Evolutionary conservation across 139 green algal genomes (phyloP).

Genomic region (Asterochloris sp.): DNA sequence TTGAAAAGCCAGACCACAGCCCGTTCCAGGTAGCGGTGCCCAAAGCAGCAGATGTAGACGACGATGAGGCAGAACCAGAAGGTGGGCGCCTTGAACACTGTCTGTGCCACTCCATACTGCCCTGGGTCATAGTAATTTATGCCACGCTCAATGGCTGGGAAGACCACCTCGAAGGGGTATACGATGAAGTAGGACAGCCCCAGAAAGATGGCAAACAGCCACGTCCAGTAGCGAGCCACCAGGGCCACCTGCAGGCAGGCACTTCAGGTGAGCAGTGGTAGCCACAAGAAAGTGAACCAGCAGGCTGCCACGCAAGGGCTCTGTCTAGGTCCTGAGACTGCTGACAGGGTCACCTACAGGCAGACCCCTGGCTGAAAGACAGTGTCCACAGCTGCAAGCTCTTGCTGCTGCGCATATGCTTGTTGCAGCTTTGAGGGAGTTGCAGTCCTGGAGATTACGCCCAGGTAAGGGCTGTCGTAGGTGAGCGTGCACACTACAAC

Average conservation of each 20-base stretch:
- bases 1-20: conserved; percentile 43
- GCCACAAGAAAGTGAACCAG: too few species aligned
- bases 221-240: conserved; percentile 67
- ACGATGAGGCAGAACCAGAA: conserved; percentile 54
- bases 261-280: too few species aligned
- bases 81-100: conserved; percentile 31
- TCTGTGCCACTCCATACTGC: conserved; percentile 40
- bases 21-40: conserved; percentile 39
- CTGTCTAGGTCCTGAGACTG: too few species aligned
- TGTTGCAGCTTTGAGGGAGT: too few species aligned
- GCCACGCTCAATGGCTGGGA: conserved; percentile 40
- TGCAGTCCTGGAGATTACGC: too few species aligned
- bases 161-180: conserved; percentile 63
- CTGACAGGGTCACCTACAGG: too few species aligned
- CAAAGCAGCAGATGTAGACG: conserved; percentile 38
- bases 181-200: conserved; percentile 60
- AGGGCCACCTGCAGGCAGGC: conserved; percentile 16
- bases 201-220: conserved; percentile 45
- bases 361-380: too few species aligned
- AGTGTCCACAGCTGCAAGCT: too few species aligned
- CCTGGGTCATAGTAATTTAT: conserved; percentile 40
- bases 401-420: too few species aligned
- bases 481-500: too few species aligned
- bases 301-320: too few species aligned
- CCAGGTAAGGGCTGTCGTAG: too few species aligned